Evolutionary conservation across 2,329 filamentous ascomycete genomes (phyloP).

Genomic region (Cordyceps fumosorosea): DNA sequence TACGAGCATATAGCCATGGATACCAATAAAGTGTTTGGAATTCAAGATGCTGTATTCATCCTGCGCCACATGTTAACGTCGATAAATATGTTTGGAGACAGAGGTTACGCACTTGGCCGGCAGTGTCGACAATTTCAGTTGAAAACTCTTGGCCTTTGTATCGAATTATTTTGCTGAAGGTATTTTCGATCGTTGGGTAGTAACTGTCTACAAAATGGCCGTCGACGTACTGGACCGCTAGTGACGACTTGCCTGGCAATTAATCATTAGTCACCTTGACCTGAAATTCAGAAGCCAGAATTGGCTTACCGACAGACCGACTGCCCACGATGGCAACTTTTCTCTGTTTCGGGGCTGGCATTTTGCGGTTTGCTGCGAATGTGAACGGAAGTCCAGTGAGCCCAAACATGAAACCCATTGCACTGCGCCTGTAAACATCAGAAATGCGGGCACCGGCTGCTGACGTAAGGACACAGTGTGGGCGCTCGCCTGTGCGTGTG

Average conservation of each 20-base stretch:
- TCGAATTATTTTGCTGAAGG: constrained; percentile 92
- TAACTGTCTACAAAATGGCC: constrained; percentile 98
- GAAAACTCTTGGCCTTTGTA: constrained; percentile 89
- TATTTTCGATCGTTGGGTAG: constrained; percentile 98
- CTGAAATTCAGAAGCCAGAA: background rate
- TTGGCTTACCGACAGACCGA: constrained; percentile 63
- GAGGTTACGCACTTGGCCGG: constrained; percentile 66
- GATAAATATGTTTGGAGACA: background rate
- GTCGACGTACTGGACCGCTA: constrained; percentile 95
- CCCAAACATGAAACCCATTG: background rate
- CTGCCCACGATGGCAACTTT: constrained; percentile 96
- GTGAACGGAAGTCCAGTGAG: background rate
- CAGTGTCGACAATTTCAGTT: constrained; percentile 97
- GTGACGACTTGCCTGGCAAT: constrained; percentile 80
- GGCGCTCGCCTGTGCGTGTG: too few relatives aligned
- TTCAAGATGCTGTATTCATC: constrained; percentile 99
- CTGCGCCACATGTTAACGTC: constrained; percentile 34
- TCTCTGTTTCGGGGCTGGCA: constrained; percentile 75
- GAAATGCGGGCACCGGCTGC: constrained; percentile 7
- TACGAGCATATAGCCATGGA: constrained; percentile 97
- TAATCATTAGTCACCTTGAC: background rate
- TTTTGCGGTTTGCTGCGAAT: constrained; percentile 24
- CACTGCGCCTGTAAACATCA: background rate
- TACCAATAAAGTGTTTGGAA: constrained; percentile 97
- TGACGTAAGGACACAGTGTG: constrained; percentile 6